Percentiles rank a stretch among this genome's conserved stretches.
Evolutionary conservation across 257 asterid genomes (phyloP).

Genomic region (Lithospermum erythrorhizon): DNA sequence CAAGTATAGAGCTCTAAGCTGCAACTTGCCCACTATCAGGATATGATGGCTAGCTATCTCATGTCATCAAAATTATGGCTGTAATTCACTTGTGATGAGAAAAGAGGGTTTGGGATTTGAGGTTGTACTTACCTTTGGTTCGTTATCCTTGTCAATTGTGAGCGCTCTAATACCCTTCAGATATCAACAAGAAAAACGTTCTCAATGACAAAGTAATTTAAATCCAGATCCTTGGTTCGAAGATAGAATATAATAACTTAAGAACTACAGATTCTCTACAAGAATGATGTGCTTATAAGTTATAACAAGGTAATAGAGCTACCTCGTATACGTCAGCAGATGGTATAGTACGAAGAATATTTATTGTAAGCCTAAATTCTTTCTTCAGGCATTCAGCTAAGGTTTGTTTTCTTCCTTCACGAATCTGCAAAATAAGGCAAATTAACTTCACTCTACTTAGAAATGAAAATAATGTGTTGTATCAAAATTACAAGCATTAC

Average conservation of each 20-base stretch:
- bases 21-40: too few relatives aligned
- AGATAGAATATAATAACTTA: neutral
- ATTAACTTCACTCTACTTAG: too few relatives aligned
- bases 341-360: conserved; percentile 44
- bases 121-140: conserved; percentile 47
- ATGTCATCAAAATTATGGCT: too few relatives aligned
- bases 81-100: neutral
- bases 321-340: conserved; percentile 90
- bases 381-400: conserved; percentile 62
- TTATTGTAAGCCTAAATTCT: conserved; percentile 75
- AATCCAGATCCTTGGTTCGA: too few relatives aligned
- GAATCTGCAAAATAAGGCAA: conserved; percentile 34
- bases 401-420: conserved; percentile 68
- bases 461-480: neutral
- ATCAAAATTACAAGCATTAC: conserved; percentile 26
- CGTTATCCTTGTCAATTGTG: conserved; percentile 72
- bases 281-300: neutral
- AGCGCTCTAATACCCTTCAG: conserved; percentile 80
- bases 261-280: neutral
- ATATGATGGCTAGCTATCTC: too few relatives aligned
- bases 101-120: conserved; percentile 4
- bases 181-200: neutral
- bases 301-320: neutral
- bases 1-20: too few relatives aligned
- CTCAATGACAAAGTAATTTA: neutral